Conservation (phyloP, 2,329 filamentous ascomycete genomes). For the Lecanicillium sp. region DNA sequence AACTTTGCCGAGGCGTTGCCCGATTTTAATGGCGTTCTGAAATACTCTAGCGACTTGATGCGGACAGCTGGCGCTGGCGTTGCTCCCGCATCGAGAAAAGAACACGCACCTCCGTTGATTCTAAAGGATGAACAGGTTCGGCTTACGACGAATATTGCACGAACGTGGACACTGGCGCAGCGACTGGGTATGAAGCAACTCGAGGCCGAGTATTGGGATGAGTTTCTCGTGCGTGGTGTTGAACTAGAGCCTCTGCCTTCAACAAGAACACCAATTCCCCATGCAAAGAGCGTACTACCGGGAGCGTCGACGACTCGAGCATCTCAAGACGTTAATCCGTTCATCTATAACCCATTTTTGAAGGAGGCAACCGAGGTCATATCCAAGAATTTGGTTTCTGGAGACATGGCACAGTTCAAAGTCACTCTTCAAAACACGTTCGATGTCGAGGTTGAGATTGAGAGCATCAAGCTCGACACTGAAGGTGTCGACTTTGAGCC, state of each 20-base stretch:
- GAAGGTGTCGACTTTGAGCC: constrained; percentile 67
- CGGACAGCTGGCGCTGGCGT: constrained; percentile 74
- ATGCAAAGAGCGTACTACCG: constrained; percentile 47
- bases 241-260: constrained; percentile 56
- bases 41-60: constrained; percentile 76
- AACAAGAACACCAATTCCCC: constrained; percentile 56
- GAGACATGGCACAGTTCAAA: constrained; percentile 68
- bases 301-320: constrained; percentile 40
- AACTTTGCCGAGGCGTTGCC: constrained; percentile 90
- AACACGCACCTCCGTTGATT: constrained; percentile 63
- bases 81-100: constrained; percentile 60
- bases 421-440: constrained; percentile 90
- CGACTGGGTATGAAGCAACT: constrained; percentile 63
- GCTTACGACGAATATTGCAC: constrained; percentile 75
- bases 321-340: constrained; percentile 65
- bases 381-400: constrained; percentile 66
- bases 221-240: constrained; percentile 78
- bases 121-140: constrained; percentile 76
- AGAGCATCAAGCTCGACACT: constrained; percentile 67
- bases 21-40: constrained; percentile 83
- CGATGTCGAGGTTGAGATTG: constrained; percentile 85
- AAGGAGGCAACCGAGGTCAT: constrained; percentile 54
- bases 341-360: constrained; percentile 91
- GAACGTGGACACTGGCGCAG: constrained; percentile 70
- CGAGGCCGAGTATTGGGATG: constrained; percentile 90